These are phyloP conservation scores for Boletus rubescentipes DNA, from an alignment of 768 basidiomycete genomes.

Conservation along the genomic window DNA sequence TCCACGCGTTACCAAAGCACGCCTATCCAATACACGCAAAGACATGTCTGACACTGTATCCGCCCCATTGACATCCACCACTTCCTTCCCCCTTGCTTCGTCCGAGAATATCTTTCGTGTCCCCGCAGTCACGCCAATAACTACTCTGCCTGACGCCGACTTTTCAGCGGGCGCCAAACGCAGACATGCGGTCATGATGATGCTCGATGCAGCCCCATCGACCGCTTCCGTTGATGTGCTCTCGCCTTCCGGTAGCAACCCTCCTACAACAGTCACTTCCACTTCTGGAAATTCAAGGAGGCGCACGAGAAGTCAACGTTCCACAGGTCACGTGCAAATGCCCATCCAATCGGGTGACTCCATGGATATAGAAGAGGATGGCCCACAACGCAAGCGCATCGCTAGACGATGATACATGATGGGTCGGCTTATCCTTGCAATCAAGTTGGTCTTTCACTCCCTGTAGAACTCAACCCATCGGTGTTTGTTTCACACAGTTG, in stretches of 20 bases:
- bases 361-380: constrained; percentile 79
- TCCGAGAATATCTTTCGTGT: constrained; percentile 32
- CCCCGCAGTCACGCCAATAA: constrained; percentile 20
- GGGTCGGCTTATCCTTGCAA: background rate
- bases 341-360: constrained; percentile 44
- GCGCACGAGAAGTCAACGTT: constrained; percentile 54
- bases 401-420: constrained; percentile 49
- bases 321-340: constrained; percentile 38
- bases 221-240: constrained; percentile 38
- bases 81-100: constrained; percentile 24
- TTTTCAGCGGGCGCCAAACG: constrained; percentile 65
- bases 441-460: background rate
- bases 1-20: constrained; percentile 32
- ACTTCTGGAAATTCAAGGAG: constrained; percentile 41
- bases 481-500: constrained; percentile 13
- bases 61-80: constrained; percentile 10
- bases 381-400: constrained; percentile 72
- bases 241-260: constrained; percentile 36
- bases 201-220: constrained; percentile 55
- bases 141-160: constrained; percentile 35
- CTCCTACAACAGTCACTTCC: constrained; percentile 21
- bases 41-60: constrained; percentile 23
- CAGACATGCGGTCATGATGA: constrained; percentile 77
- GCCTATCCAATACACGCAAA: constrained; percentile 29
- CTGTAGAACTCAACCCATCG: constrained; percentile 9